A percentile compares a stretch with the other conserved stretches of the same genome.
Evolutionary conservation across 495 filamentous ascomycete genomes (phyloP).

Genomic region (Aspergillus sparsus): DNA sequence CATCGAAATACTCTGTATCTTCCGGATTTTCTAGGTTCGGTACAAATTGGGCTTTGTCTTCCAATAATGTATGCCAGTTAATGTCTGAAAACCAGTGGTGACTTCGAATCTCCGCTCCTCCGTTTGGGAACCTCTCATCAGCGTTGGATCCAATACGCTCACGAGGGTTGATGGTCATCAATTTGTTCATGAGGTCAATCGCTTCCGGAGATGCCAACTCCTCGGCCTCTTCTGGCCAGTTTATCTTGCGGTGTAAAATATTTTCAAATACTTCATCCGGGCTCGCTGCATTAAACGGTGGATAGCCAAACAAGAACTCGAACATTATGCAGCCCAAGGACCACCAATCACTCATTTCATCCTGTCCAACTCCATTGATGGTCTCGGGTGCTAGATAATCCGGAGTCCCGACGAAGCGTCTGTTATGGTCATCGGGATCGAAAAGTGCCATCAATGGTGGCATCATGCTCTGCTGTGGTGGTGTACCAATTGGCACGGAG

Average conservation of each 20-base stretch:
- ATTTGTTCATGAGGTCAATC: conserved; percentile 86
- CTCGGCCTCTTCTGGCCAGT: conserved; percentile 75
- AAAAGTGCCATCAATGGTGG: conserved; percentile 95
- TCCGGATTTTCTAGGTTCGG: conserved; percentile 90
- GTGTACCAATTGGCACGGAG: conserved; percentile 51
- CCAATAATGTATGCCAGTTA: conserved; percentile 85
- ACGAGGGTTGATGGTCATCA: conserved; percentile 79
- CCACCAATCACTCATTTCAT: conserved; percentile 99
- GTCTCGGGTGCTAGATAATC: conserved; percentile 98
- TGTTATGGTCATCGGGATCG: conserved; percentile 89
- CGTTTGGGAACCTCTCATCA: conserved; percentile 73
- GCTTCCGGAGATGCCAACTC: conserved; percentile 80
- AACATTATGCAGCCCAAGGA: conserved; percentile 96
- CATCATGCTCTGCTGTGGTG: conserved; percentile 78
- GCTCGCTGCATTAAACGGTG: conserved; percentile 87
- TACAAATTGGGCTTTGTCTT: conserved; percentile 95
- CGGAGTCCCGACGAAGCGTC: conserved; percentile 93
- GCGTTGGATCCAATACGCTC: conserved; percentile 82
- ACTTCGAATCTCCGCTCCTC: conserved; percentile 83
- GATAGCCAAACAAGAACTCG: conserved; percentile 89
- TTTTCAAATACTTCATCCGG: conserved; percentile 97
- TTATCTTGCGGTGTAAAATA: conserved; percentile 83
- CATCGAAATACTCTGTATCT: conserved; percentile 97
- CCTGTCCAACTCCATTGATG: conserved; percentile 90
- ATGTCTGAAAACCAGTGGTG: conserved; percentile 88